Base-by-base conservation (phyloP, 2,329 filamentous ascomycete species). In the Colletotrichum godetiae region DNA sequence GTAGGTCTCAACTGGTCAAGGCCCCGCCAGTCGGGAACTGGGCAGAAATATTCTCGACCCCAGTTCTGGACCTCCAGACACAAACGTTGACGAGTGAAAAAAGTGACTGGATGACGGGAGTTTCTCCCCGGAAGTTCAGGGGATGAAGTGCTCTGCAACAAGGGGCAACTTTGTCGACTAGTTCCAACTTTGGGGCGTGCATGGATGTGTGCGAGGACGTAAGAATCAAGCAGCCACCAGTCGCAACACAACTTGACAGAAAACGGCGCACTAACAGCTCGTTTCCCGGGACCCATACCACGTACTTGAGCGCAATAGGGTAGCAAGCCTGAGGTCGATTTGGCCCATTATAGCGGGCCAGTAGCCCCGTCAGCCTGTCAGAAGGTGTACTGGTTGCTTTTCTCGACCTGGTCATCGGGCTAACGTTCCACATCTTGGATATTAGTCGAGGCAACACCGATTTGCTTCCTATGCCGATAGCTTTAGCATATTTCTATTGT, bases 151-250 rank as follows among this genome's bases (percentile, higher is more conserved):
- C 8, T 49, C 19, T 22, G 19, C 42, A 5, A 10, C 42, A 49
- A 49, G 42, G 42, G 42, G 42, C 42, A 49, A 49, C 42, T 49
- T 49, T 49, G 15, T 49, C 8, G 8, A 49, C 42, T 22, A 49
- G 42, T 49, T 22, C 19, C 19, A 49, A 49, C 37, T 42, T 42
- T 19, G 37, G 6, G n/a, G 19, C 42, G 4, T 49, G 42, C 19
- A 5, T 49, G 19, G 19, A 2, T 5, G 27, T 29, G 27, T 3
- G 4, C 27, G 27, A 4, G 27, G 27, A 11, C 4, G 19, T 49
- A 3, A 22, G 42, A 19, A 3, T 6, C 4, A n/a, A 4, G 42
- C 2, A 11, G 42, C 42, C 0, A 2, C 19, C 0, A 4, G n/a
- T n/a, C 19, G 4, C 19, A 49, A 22, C 3, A 49, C 19, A 22